A percentile compares a stretch with the other conserved stretches of the same genome.
Evolutionary conservation across 192 early-diverging fungal species (phyloP).

Genomic region (Phlyctochytrium planicorne): DNA sequence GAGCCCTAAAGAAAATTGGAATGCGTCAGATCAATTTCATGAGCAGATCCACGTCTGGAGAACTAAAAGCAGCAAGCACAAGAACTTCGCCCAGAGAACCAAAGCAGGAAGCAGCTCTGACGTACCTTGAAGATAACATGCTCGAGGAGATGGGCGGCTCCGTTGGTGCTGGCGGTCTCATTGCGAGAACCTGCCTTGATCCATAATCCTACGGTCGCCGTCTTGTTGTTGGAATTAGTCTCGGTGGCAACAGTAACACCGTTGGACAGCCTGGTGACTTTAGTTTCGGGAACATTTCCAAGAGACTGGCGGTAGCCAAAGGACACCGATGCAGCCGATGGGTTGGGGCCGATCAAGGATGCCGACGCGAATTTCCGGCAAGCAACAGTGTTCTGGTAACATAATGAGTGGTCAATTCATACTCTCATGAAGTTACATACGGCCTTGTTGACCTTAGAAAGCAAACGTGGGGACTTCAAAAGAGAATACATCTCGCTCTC

Average conservation of each 20-base stretch:
- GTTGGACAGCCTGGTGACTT: constrained; percentile 47
- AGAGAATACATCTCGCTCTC: too few relatives aligned
- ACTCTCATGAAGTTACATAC: too few relatives aligned
- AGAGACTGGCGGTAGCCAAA: constrained; percentile 48
- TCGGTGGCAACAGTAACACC: constrained; percentile 54
- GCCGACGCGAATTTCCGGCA: constrained; percentile 4
- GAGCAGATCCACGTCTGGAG: too few relatives aligned
- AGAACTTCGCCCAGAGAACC: too few relatives aligned
- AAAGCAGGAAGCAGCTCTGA: too few relatives aligned
- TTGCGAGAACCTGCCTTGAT: constrained; percentile 57
- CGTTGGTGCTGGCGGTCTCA: constrained; percentile 72
- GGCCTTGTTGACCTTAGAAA: too few relatives aligned
- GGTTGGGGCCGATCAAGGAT: constrained; percentile 22
- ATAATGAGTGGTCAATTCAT: too few relatives aligned
- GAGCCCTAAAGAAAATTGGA: too few relatives aligned
- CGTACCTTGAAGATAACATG: constrained; percentile 99
- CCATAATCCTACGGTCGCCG: constrained; percentile 58
- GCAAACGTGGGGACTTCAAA: too few relatives aligned
- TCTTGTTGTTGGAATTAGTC: constrained; percentile 53
- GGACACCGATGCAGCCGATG: constrained; percentile 28
- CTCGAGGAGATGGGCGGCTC: constrained; percentile 93
- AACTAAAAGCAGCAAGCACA: too few relatives aligned
- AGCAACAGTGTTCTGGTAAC: too few relatives aligned
- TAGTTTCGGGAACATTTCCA: constrained; percentile 47
- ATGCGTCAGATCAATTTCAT: too few relatives aligned